A percentile compares a stretch with the other conserved stretches of the same genome.
Evolutionary conservation across 2,329 filamentous ascomycete genomes (phyloP).

Genomic region (Cryphonectria parasitica): DNA sequence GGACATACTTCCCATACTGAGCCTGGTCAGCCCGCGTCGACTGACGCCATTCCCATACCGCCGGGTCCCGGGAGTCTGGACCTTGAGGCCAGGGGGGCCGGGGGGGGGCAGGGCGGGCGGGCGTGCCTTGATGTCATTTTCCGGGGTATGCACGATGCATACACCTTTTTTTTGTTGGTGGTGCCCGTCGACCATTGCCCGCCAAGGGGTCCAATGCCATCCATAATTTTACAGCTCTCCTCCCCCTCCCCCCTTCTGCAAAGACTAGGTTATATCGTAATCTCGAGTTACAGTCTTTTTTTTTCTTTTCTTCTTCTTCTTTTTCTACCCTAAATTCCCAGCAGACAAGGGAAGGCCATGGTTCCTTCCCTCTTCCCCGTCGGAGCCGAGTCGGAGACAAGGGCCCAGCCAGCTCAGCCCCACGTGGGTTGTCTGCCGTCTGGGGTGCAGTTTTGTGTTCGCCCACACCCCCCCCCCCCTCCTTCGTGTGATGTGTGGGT

Average conservation of each 20-base stretch:
- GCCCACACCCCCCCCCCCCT: not conserved
- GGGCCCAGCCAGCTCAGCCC: not conserved
- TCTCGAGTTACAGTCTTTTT: too few species aligned
- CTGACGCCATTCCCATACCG: constrained; percentile 3
- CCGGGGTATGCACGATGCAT: not conserved
- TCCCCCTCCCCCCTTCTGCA: too few species aligned
- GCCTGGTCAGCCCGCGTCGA: not conserved
- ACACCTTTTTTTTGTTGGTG: too few species aligned
- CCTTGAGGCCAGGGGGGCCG: not conserved
- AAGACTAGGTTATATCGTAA: too few species aligned
- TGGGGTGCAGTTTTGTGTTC: not conserved
- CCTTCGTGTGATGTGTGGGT: not conserved
- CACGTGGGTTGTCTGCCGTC: not conserved
- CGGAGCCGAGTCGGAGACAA: not conserved
- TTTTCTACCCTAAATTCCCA: too few species aligned
- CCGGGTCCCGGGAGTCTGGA: not conserved
- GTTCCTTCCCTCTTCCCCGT: not conserved
- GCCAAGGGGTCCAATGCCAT: too few species aligned
- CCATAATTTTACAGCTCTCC: too few species aligned
- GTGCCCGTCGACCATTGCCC: too few species aligned
- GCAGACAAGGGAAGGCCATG: not conserved
- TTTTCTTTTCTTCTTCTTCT: too few species aligned
- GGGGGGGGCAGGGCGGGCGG: too few species aligned
- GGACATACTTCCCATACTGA: not conserved
- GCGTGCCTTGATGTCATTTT: not conserved